Base-by-base conservation (phyloP, 2,329 filamentous ascomycete species). In the Cadophora luteo-olivacea region DNA sequence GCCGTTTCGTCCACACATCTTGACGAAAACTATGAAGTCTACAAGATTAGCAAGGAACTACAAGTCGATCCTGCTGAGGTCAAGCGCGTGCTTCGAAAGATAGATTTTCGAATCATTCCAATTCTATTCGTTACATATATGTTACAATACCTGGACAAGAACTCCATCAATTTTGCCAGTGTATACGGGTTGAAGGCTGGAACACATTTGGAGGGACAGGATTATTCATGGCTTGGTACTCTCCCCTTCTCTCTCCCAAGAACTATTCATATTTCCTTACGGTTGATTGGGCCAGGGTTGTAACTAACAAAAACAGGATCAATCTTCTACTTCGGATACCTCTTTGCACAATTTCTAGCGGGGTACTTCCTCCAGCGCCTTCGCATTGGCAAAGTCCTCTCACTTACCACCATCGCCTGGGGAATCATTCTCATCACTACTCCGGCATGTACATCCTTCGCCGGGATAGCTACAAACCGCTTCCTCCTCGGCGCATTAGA, bases 401-500 rank as follows among this genome's bases (percentile, higher is more conserved):
- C 80, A 0, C 52, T 74, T 25, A 81, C 81, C 41, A 82, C 81
- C 0, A 75, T 86, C 9, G 73, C 79, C 22, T 87, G 85, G 85
- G 84, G 84, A 3, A 74, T 80, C 6, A 81, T 86, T 16, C 78
- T 85, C 25, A 80, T 83, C 69, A 80, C 81, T 0, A 84, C 81
- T 0, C 82, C 83, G 11, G 85, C 83, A 48, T 86, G 84, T 72
- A 83, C 82, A 55, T 85, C 85, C 74, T 92, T 87, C 73, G 80
- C 82, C 0, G 87, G 89, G 0, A 87, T 89, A 0, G 84, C 91
- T 29, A 87, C 86, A 0, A 84, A 91, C 60, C 85, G 90, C 0
- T 89, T 91, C 1, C 69, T 84, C 0, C 80, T 69, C 1, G 87
- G 87, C 0, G 80, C 87, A 6, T 75, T 89, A 0, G 87, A 89